Evolutionary conservation across 1,284 basidiomycete genomes (phyloP), one percentile per base, ranked within the genome.

Genomic region (Marasmius tenuissimus): DNA sequence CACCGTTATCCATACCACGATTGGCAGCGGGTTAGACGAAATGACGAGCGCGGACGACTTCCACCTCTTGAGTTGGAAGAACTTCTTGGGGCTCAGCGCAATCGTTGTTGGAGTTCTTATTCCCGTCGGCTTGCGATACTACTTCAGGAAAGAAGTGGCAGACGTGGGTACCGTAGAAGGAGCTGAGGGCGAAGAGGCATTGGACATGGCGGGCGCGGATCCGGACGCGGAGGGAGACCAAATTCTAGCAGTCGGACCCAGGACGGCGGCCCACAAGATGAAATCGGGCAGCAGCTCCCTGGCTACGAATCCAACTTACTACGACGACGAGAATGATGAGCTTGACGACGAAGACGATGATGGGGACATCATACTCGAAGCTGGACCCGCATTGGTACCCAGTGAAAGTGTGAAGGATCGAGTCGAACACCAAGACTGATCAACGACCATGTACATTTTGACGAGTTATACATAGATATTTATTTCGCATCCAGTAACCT

Each of bases 11-110:
- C 97, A 99, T 73, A 95, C 93, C 0, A 96, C 94, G 12, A 97
- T 99, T 66, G 97, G 97, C 2, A 91, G 93, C 18, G 92, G 93
- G 10, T 82, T 99, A 35, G 96, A 98, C 69, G 88, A 96, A 65
- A 98, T 99, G 95, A 96, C 96, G 4, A 89, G 87, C 45, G 83
- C 96, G 0, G 91, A 87, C 45, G 96, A 98, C 73, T 98, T 98
- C 74, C 88, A 96, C 72, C 83, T 98, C 57, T 86, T 98, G 66
- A 96, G 92, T 60, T 89, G 89, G 84, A 85, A 86, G 66, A 97
- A 97, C 75, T 90, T 93, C 69, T 81, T 97, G 64, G 86, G 91
- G 16, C 80, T 97, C 27, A 81, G 86, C 3, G 93, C 92, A 0
- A 89, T 98, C 54, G 89, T 93, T 58, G 82, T 94, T 11, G 97